phyloP scores from a whole-genome alignment of 2,329 filamentous ascomycete species.

The Alternaria arbusti region DNA sequence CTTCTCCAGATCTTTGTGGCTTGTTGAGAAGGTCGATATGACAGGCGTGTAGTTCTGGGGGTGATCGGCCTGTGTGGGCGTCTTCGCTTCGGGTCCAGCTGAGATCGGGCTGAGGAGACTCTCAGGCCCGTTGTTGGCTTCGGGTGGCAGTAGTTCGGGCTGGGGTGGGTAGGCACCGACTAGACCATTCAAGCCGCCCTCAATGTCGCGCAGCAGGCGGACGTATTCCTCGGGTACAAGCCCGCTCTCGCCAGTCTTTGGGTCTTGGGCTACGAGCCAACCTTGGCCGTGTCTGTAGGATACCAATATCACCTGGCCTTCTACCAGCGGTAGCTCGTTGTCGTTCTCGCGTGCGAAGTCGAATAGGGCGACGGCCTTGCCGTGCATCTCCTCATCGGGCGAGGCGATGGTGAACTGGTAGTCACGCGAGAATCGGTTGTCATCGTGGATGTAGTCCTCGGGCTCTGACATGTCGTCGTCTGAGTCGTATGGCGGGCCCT shows the following conservation, averaged over 20 bases:
- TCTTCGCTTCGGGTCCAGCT: slow-evolving; percentile 47
- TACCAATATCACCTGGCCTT: slow-evolving; percentile 96
- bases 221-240: slow-evolving; percentile 97
- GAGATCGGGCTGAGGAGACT: slow-evolving; percentile 43
- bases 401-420: slow-evolving; percentile 96
- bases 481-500: slow-evolving; percentile 49
- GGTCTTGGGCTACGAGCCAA: slow-evolving; percentile 96
- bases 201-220: slow-evolving; percentile 87
- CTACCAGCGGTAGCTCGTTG: slow-evolving; percentile 89
- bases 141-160: slow-evolving; percentile 12
- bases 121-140: slow-evolving; percentile 30
- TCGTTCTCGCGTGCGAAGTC: slow-evolving; percentile 96
- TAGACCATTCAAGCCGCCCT: slow-evolving; percentile 72
- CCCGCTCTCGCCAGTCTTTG: slow-evolving; percentile 90
- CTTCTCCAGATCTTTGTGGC: slow-evolving; percentile 57
- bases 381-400: slow-evolving; percentile 96
- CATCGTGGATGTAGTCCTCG: slow-evolving; percentile 62
- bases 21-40: slow-evolving; percentile 60
- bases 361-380: slow-evolving; percentile 92
- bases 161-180: slow-evolving; percentile 37
- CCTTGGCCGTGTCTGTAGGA: slow-evolving; percentile 96
- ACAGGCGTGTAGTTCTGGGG: slow-evolving; percentile 50
- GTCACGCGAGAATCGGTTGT: slow-evolving; percentile 84
- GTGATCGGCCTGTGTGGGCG: slow-evolving; percentile 49
- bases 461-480: slow-evolving; percentile 58